These are phyloP conservation scores for Paracoccidioides lutzii DNA, from an alignment of 2,329 filamentous ascomycete species.

Conservation along the genomic window DNA sequence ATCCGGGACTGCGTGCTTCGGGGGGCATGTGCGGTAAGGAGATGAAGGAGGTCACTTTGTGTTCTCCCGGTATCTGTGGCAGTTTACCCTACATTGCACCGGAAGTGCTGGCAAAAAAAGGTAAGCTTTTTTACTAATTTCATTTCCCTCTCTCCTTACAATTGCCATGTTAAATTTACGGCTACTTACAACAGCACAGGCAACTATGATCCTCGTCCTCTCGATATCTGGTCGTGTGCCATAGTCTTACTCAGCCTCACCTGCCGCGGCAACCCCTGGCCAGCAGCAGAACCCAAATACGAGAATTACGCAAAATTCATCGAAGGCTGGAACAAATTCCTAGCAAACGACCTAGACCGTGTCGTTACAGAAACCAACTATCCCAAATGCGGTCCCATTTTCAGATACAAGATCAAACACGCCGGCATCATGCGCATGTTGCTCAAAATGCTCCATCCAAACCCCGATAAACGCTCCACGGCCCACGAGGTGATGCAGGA, in stretches of 20 bases:
- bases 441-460: constrained; percentile 69
- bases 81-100: constrained; percentile 79
- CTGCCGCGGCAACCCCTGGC: constrained; percentile 62
- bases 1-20: constrained; percentile 62
- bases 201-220: constrained; percentile 58
- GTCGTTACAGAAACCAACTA: constrained; percentile 48
- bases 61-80: constrained; percentile 68
- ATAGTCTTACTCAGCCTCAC: constrained; percentile 70
- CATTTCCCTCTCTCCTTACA: not conserved
- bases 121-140: constrained; percentile 18
- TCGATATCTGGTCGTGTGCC: constrained; percentile 78
- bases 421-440: constrained; percentile 57
- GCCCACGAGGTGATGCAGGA: constrained; percentile 57
- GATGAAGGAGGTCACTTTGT: constrained; percentile 59
- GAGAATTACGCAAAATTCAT: constrained; percentile 53
- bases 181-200: constrained; percentile 19
- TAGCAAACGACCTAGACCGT: constrained; percentile 38
- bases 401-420: constrained; percentile 48
- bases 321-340: constrained; percentile 56
- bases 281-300: constrained; percentile 47
- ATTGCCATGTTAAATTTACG: not conserved
- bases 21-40: constrained; percentile 60
- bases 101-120: constrained; percentile 60
- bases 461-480: constrained; percentile 56
- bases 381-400: constrained; percentile 53